These are phyloP conservation scores for Botrytis squamosa DNA, from an alignment of 2,329 filamentous ascomycete genomes.

Conservation along the genomic window DNA sequence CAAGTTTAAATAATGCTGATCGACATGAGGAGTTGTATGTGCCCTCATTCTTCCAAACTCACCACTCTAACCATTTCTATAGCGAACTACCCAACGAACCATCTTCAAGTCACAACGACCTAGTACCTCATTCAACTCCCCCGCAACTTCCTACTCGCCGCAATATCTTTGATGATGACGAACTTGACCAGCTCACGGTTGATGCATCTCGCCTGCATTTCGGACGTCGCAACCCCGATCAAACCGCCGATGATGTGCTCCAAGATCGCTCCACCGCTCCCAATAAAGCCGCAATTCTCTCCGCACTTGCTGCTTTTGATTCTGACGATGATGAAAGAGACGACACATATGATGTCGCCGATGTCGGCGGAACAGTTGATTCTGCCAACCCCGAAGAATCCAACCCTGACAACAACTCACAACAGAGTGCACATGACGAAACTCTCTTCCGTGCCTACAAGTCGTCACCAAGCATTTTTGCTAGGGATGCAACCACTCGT, in stretches of 20 bases:
- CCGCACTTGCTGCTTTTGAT: slow-evolving; percentile 85
- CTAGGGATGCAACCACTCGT: slow-evolving; percentile 68
- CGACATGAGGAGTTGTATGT: slow-evolving; percentile 54
- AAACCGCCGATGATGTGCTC: slow-evolving; percentile 71
- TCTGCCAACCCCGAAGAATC: slow-evolving; percentile 51
- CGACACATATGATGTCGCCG: slow-evolving; percentile 90
- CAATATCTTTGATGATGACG: slow-evolving; percentile 79
- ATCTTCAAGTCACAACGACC: slow-evolving; percentile 40
- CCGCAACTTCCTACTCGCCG: slow-evolving; percentile 57
- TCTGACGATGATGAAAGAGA: slow-evolving; percentile 94
- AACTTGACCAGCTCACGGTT: slow-evolving; percentile 69
- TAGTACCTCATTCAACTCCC: slow-evolving; percentile 61
- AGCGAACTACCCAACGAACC: slow-evolving; percentile 32
- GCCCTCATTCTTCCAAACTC: not conserved
- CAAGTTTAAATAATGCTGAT: slow-evolving; percentile 63
- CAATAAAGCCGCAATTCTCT: slow-evolving; percentile 82
- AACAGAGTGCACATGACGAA: slow-evolving; percentile 60
- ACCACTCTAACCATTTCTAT: slow-evolving; percentile 12
- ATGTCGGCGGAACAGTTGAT: slow-evolving; percentile 88
- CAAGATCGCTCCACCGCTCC: slow-evolving; percentile 62
- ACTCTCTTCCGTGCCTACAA: slow-evolving; percentile 71
- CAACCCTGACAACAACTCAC: slow-evolving; percentile 47
- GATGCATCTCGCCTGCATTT: slow-evolving; percentile 71
- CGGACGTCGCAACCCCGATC: slow-evolving; percentile 64
- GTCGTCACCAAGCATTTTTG: slow-evolving; percentile 63